These are phyloP conservation scores for Aaosphaeria arxii DNA, from an alignment of 2,329 filamentous ascomycete species.

Conservation along the genomic window DNA sequence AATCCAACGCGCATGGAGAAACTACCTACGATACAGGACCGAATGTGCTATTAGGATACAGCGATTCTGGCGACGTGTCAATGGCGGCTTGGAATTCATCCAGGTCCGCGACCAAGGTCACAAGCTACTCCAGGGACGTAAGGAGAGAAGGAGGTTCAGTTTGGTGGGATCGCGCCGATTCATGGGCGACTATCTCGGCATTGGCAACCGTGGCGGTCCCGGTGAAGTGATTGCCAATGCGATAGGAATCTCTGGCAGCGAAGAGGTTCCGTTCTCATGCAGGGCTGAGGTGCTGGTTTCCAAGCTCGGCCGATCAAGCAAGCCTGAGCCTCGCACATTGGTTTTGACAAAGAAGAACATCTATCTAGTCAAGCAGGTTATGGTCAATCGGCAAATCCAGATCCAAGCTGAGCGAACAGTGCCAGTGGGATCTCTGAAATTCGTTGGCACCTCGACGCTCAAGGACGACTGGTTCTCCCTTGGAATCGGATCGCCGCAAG, in stretches of 20 bases:
- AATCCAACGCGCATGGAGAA: slow-evolving; percentile 96
- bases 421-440: slow-evolving; percentile 84
- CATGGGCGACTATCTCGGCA: slow-evolving; percentile 89
- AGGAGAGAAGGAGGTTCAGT: slow-evolving; percentile 89
- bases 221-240: slow-evolving; percentile 77
- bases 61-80: slow-evolving; percentile 91
- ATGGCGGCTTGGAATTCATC: slow-evolving; percentile 83
- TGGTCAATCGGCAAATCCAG: slow-evolving; percentile 77
- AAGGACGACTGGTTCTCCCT: slow-evolving; percentile 98
- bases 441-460: slow-evolving; percentile 72
- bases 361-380: slow-evolving; percentile 81
- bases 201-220: slow-evolving; percentile 75
- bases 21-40: slow-evolving; percentile 86
- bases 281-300: slow-evolving; percentile 86
- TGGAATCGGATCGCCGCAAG: slow-evolving; percentile 83
- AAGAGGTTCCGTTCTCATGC: slow-evolving; percentile 83
- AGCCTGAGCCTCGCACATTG: slow-evolving; percentile 80
- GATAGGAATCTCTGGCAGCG: slow-evolving; percentile 67
- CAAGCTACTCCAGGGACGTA: slow-evolving; percentile 73
- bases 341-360: slow-evolving; percentile 83
- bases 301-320: slow-evolving; percentile 95
- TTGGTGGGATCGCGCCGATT: slow-evolving; percentile 88
- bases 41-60: slow-evolving; percentile 95
- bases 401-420: slow-evolving; percentile 81
- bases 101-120: slow-evolving; percentile 87